Percentiles rank a stretch among this genome's conserved stretches.
Conservation (phyloP, 1,284 basidiomycete genomes). For the Cryptococcus deneoformans region DNA sequence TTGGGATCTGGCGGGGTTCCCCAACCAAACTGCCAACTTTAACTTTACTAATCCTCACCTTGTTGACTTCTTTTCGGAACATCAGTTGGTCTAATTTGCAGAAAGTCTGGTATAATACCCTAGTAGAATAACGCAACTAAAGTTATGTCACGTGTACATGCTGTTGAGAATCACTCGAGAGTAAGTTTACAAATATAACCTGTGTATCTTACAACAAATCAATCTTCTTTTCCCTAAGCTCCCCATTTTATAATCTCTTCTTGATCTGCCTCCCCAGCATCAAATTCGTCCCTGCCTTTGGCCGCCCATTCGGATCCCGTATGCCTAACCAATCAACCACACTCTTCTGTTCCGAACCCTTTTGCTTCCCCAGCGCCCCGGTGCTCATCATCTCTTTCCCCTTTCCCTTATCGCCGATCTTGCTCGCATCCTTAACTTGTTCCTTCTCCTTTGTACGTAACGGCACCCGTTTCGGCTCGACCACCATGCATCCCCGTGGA, state of each 20-base stretch:
- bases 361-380: neutral
- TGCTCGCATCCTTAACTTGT: no score
- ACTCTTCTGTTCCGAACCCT: constrained; percentile 3
- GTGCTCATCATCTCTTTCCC: neutral
- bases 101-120: neutral
- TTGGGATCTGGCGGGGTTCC: constrained; percentile 25
- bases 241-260: constrained; percentile 13
- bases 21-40: constrained; percentile 24
- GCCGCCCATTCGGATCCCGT: constrained; percentile 29
- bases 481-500: neutral
- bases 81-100: neutral
- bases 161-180: neutral
- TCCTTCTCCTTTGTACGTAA: no score
- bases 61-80: constrained; percentile 19
- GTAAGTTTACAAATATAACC: neutral
- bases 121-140: neutral
- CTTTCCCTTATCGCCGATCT: no score
- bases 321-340: constrained; percentile 20
- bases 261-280: constrained; percentile 24
- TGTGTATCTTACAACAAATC: no score
- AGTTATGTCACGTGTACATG: neutral
- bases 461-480: neutral
- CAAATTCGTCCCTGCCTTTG: constrained; percentile 19
- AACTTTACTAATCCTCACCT: constrained; percentile 19
- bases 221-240: no score